These are phyloP conservation scores for Echinochloa phyllopogon DNA, from an alignment of 176 grass and related monocot species.

Conservation along the genomic window DNA sequence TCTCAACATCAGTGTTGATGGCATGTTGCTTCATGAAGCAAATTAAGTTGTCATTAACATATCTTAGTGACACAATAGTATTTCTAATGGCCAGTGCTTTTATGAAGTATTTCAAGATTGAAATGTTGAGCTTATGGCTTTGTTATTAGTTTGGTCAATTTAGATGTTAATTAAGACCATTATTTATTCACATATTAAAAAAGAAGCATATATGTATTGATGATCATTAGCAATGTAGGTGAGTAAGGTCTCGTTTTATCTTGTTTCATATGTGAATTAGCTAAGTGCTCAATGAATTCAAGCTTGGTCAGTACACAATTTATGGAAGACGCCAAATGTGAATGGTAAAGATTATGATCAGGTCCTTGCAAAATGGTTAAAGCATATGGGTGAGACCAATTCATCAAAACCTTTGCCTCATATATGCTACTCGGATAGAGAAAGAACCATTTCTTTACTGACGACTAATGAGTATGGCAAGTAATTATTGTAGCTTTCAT, in stretches of 20 bases:
- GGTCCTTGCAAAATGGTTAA: conserved; percentile 26
- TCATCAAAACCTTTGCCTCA: conserved; percentile 29
- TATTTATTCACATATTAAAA: no score
- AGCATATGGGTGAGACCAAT: conserved; percentile 30
- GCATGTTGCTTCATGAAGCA: neutral
- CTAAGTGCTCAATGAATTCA: neutral
- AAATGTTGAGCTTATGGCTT: neutral
- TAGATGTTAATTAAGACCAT: no score
- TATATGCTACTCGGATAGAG: neutral
- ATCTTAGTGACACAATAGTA: neutral
- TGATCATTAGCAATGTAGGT: neutral
- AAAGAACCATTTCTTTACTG: conserved; percentile 25
- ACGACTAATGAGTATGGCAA: conserved; percentile 10
- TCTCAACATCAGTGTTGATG: neutral
- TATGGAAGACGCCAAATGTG: conserved; percentile 37
- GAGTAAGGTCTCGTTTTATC: no score
- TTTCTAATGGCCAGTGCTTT: neutral
- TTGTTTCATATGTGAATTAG: neutral
- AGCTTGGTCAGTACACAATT: neutral
- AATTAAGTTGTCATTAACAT: neutral
- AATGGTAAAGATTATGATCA: neutral
- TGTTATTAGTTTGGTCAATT: neutral
- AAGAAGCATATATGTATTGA: neutral
- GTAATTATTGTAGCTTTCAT: conserved; percentile 12
- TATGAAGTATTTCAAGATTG: neutral